These are phyloP conservation scores for Chytriomyces confervae DNA, from an alignment of 192 early-diverging fungal genomes.

Conservation along the genomic window DNA sequence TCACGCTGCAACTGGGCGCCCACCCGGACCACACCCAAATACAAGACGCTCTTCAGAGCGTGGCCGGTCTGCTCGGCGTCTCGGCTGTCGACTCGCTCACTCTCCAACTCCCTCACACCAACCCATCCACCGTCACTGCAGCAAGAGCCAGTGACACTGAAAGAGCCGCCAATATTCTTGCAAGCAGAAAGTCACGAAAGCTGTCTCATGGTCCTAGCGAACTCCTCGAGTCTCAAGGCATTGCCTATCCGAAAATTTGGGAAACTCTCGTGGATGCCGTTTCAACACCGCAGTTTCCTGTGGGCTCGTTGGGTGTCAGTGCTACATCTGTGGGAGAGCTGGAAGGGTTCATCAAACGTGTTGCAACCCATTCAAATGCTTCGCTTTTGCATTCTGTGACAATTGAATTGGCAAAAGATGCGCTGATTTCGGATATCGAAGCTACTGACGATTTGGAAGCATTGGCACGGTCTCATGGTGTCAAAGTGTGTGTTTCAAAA, in stretches of 20 bases:
- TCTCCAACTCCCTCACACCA: background rate
- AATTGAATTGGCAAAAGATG: background rate
- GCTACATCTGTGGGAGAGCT: background rate
- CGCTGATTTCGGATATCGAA: background rate
- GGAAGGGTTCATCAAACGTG: background rate
- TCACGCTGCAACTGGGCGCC: background rate
- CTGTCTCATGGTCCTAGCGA: background rate
- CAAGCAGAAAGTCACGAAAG: conserved; percentile 9
- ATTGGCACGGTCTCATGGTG: background rate
- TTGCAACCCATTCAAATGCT: background rate
- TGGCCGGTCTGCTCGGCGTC: background rate
- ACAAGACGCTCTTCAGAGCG: conserved; percentile 1
- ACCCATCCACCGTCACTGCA: background rate
- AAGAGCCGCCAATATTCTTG: background rate
- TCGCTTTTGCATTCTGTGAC: background rate
- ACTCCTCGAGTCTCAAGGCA: background rate
- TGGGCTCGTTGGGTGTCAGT: conserved; percentile 10
- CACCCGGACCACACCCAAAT: background rate
- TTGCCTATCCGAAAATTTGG: too few relatives aligned
- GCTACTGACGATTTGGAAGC: background rate
- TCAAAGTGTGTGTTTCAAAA: conserved; percentile 10
- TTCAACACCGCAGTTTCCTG: background rate
- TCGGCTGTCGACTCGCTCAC: conserved; percentile 5
- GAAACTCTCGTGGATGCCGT: background rate
- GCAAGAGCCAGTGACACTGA: background rate